Percentiles rank a stretch among this genome's conserved stretches.
These are phyloP conservation scores for Arabidopsis arenosa DNA, from an alignment of 345 rosid species.

Conservation along the genomic window DNA sequence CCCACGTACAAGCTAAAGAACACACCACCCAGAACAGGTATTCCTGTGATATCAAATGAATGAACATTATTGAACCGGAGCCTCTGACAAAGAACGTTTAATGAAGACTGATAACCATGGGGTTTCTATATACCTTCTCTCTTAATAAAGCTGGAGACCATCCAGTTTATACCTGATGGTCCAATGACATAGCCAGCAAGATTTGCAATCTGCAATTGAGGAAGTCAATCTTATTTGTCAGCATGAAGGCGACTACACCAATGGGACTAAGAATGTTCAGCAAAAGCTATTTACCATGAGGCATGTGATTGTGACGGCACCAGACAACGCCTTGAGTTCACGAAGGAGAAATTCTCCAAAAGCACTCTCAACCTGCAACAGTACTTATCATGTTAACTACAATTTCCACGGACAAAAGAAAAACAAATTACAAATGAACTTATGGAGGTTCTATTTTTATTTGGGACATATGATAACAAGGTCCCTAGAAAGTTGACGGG, in stretches of 20 bases:
- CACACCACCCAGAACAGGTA: constrained; percentile 66
- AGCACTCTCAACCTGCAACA: constrained; percentile 64
- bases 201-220: constrained; percentile 73
- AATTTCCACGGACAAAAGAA: neutral
- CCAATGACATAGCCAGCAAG: constrained; percentile 94
- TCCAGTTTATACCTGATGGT: constrained; percentile 80
- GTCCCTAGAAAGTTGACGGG: too few relatives aligned
- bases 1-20: constrained; percentile 72
- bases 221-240: constrained; percentile 10
- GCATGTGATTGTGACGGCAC: constrained; percentile 86
- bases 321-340: constrained; percentile 78
- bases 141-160: constrained; percentile 64
- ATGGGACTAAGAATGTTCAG: neutral
- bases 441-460: neutral
- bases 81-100: neutral
- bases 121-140: constrained; percentile 59
- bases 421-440: neutral
- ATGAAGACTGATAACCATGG: neutral
- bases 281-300: constrained; percentile 71
- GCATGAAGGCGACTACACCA: neutral
- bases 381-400: constrained; percentile 1
- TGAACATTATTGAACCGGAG: neutral
- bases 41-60: constrained; percentile 52
- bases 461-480: too few relatives aligned
- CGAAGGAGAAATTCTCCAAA: constrained; percentile 60